A percentile compares a stretch with the other conserved stretches of the same genome.
phyloP scores from a whole-genome alignment of 148 eudicot species.

The Tetragonia tetragonoides region DNA sequence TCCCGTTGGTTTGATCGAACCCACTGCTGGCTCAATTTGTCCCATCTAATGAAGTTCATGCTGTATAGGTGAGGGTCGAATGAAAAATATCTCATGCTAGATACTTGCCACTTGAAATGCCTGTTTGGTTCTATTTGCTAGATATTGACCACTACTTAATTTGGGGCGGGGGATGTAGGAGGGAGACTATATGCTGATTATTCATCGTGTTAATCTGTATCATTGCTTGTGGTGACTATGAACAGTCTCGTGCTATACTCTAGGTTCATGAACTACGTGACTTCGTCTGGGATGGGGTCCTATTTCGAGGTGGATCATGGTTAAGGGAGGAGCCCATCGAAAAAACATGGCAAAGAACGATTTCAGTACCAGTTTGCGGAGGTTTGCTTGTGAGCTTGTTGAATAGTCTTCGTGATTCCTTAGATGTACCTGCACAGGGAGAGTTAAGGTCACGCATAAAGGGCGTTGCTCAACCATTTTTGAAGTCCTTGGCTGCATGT shows the following conservation, averaged over 20 bases:
- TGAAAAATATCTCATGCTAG: not conserved
- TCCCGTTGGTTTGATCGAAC: not conserved
- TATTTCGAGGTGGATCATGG: conserved; percentile 85
- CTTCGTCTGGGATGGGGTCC: conserved; percentile 81
- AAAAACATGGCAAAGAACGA: conserved; percentile 52
- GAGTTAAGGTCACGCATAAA: conserved; percentile 28
- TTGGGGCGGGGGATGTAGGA: not conserved
- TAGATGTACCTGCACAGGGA: conserved; percentile 42
- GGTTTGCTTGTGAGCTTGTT: conserved; percentile 65
- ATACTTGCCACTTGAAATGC: not conserved
- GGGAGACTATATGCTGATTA: not conserved
- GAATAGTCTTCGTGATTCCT: conserved; percentile 49
- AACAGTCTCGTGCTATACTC: conserved; percentile 4
- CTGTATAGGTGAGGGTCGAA: not conserved
- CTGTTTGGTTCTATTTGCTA: not conserved
- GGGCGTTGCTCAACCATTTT: conserved; percentile 50
- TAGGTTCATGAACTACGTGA: conserved; percentile 92
- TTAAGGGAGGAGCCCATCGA: conserved; percentile 69
- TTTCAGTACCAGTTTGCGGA: conserved; percentile 77
- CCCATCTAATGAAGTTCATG: not conserved
- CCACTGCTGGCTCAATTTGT: not conserved
- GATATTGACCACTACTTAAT: not conserved
- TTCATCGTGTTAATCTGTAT: not conserved
- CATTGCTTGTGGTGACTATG: conserved; percentile 2
- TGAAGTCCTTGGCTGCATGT: conserved; percentile 81